Evolutionary conservation across 2,329 filamentous ascomycete genomes (phyloP), one percentile per base, ranked within the genome.

Genomic region (Helotiales sp.): DNA sequence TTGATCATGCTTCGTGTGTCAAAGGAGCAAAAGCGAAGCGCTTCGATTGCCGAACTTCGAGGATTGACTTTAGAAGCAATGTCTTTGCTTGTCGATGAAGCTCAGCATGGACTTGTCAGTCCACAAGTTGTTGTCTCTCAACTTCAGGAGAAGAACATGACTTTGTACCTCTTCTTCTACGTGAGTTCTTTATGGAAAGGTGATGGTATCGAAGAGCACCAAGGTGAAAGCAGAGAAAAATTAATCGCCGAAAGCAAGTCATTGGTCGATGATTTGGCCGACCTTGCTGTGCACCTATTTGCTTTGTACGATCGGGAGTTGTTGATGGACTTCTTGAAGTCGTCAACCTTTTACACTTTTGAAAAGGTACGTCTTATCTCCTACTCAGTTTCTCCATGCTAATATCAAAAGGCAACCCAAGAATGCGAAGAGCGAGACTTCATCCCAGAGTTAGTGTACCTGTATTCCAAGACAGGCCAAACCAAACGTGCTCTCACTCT

Each of bases 381-480:
- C 11, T 15, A 40, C 8, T 6, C n/a, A 22, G 28, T 57, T 47
- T 3, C 24, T 11, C 13, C 34, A 7, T 70, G 8, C 72, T 75
- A 65, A 73, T n/a, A 57, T 22, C 24, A 30, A 32, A 78, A 85
- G 88, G 93, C 80, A 78, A 91, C 81, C 70, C 86, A 82, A 85
- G 88, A 96, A 74, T 99, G 96, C 76, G 93, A 98, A 78, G 82
- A 84, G 15, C 86, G 87, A 71, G 89, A 91, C 72, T 98, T 92
- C 79, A 91, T 96, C 57, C 91, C 93, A 43, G 96, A 99, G 77
- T 86, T 98, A n/a, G 95, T 99, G 15, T 96, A 96, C 75, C 87
- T 99, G 1, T 91, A 98, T 74, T 96, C 93, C 68, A 97, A 97
- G 78, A 98, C 93, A 0, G 96, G 96, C 0, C 90, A 97, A 78